Evolutionary conservation across 2,329 filamentous ascomycete species (phyloP), one percentile per base, ranked within the genome.

Genomic region (Clonostachys byssicola): DNA sequence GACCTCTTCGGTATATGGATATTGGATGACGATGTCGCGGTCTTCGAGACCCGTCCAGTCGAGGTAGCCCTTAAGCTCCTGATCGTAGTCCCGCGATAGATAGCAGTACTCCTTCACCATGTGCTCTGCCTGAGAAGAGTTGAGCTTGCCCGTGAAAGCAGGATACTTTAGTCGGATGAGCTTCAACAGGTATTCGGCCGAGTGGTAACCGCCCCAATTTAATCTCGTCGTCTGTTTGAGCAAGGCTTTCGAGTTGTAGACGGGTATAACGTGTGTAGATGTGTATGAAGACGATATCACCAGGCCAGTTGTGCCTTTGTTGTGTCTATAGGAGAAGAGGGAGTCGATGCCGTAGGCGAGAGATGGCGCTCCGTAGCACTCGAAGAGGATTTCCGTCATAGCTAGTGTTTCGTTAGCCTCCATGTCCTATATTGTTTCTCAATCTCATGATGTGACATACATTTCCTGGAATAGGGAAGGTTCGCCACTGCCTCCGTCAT

Each of bases 401-500:
- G 89, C 90, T 95, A 54, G 46, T 49, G 40, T 18, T 33, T 1
- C 7, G 49, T 62, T 40, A 65, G 60, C 45, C 23, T 12, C 30
- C 12, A 40, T n/a, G 13, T 16, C n/a, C 12, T 13, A n/a, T n/a
- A 4, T 2, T 17, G 12, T 12, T 18, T 39, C 17, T n/a, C n/a
- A 12, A n/a, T 39, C 4, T 12, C 14, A n/a, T 18, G 17, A 39
- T 7, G 1, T 14, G 34, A 74, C 85, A 54, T 70, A 95, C 90
- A 92, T 71, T 89, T 92, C 55, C 92, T 77, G 42, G 91, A 86
- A 62, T 99, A 99, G 12, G 82, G 83, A 50, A 96, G 66, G 65
- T 97, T 97, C 30, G 92, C 94, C 49, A 97, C 84, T 1, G 94
- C 86, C 68, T 99, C 94, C 0, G 94, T 99, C 85, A 99, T 91